phyloP scores from a whole-genome alignment of 768 basidiomycete genomes.

The Multifurca ochricompacta region DNA sequence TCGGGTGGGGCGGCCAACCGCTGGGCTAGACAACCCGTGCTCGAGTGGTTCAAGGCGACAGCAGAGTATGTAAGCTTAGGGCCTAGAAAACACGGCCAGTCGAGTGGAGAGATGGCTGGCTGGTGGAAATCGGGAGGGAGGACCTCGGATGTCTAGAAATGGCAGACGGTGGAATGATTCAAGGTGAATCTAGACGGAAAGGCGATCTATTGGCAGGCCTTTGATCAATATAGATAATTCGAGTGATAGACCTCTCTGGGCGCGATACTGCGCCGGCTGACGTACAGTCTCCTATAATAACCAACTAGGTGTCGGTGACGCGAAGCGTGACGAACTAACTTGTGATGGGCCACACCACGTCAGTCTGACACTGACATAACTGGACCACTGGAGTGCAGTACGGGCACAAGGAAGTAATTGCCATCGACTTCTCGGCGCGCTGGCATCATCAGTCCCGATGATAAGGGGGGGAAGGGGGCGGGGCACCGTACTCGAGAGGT shows the following conservation, averaged over 20 bases:
- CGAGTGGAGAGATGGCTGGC: slow-evolving; percentile 49
- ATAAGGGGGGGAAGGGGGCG: too few relatives aligned
- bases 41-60: slow-evolving; percentile 65
- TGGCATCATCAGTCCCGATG: background rate
- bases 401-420: background rate
- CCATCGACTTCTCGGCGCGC: background rate
- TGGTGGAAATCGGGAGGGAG: slow-evolving; percentile 44
- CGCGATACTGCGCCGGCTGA: slow-evolving; percentile 40
- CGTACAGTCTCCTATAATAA: background rate
- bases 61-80: slow-evolving; percentile 44
- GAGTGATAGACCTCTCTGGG: slow-evolving; percentile 38
- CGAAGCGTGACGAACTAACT: background rate
- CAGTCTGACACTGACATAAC: background rate
- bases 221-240: slow-evolving; percentile 40
- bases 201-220: slow-evolving; percentile 9
- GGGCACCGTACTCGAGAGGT: background rate
- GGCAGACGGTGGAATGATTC: slow-evolving; percentile 36
- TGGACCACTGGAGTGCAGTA: background rate
- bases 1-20: slow-evolving; percentile 31
- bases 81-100: slow-evolving; percentile 30
- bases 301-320: background rate
- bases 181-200: background rate
- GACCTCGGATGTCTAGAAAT: slow-evolving; percentile 53
- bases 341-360: background rate
- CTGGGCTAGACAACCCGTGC: slow-evolving; percentile 65